A percentile compares a stretch with the other conserved stretches of the same genome.
Conservation (phyloP, 371 early-diverging fungal genomes). For the Conidiobolus incongruus region DNA sequence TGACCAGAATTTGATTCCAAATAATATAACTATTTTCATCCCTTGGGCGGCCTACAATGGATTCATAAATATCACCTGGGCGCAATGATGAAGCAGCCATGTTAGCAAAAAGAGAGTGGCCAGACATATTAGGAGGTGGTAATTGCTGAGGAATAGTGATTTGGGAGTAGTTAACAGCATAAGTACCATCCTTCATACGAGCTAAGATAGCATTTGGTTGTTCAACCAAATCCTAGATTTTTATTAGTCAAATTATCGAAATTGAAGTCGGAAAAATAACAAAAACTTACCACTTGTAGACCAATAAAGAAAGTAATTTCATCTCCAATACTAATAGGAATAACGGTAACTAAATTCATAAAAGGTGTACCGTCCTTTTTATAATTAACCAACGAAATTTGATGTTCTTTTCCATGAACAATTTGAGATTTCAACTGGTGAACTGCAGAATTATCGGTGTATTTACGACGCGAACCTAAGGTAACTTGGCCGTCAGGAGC, state of each 20-base stretch:
- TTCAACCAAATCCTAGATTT: conserved; percentile 25
- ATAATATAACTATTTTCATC: conserved; percentile 9
- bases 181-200: conserved; percentile 27
- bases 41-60: background rate
- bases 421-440: conserved; percentile 21
- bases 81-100: too few relatives aligned
- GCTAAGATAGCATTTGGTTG: conserved; percentile 40
- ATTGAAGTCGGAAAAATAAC: background rate
- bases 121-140: background rate
- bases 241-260: too few relatives aligned
- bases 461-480: conserved; percentile 17
- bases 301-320: conserved; percentile 36
- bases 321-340: conserved; percentile 21
- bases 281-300: conserved; percentile 16
- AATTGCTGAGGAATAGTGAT: conserved; percentile 12
- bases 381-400: conserved; percentile 35
- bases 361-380: conserved; percentile 39
- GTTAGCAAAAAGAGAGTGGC: background rate
- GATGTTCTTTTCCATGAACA: conserved; percentile 23
- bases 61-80: background rate
- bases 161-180: conserved; percentile 25
- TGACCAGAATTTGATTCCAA: conserved; percentile 17
- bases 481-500: conserved; percentile 19
- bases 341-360: conserved; percentile 33
- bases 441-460: conserved; percentile 26